Conservation (phyloP, 208 protist species). For the Acanthamoeba lenticulata region DNA sequence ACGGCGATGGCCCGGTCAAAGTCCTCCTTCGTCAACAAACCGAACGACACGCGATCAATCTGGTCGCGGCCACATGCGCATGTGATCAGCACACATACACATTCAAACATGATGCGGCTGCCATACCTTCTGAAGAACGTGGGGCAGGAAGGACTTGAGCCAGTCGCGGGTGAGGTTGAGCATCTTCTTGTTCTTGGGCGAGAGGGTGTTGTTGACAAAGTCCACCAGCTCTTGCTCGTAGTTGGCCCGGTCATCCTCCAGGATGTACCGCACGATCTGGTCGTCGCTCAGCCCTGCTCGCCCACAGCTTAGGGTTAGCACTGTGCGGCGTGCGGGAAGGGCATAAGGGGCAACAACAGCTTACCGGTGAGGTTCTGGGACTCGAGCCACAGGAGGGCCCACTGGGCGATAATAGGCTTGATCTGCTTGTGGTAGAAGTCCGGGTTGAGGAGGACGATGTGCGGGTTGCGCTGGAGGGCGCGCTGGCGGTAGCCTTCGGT, state of each 20-base stretch:
- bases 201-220: slow-evolving; percentile 37
- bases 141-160: slow-evolving; percentile 92
- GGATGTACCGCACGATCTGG: slow-evolving; percentile 69
- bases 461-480: slow-evolving; percentile 90
- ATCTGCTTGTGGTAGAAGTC: slow-evolving; percentile 91
- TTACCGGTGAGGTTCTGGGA: slow-evolving; percentile 68
- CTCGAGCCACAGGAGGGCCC: slow-evolving; percentile 91
- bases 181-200: slow-evolving; percentile 87
- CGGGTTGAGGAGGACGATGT: slow-evolving; percentile 92
- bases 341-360: too few species aligned
- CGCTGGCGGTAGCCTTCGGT: slow-evolving; percentile 83
- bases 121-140: slow-evolving; percentile 88
- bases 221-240: slow-evolving; percentile 61
- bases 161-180: slow-evolving; percentile 92
- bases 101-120: too few species aligned
- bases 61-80: too few species aligned
- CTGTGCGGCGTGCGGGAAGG: too few species aligned
- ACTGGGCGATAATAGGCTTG: slow-evolving; percentile 90
- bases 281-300: slow-evolving; percentile 56
- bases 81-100: background rate
- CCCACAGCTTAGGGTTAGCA: too few species aligned
- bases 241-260: slow-evolving; percentile 25
- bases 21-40: slow-evolving; percentile 89
- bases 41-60: slow-evolving; percentile 95
- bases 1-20: slow-evolving; percentile 74